Evolutionary conservation across 306 rosid genomes (phyloP).

Genomic region (Notholithocarpus densiflorus): DNA sequence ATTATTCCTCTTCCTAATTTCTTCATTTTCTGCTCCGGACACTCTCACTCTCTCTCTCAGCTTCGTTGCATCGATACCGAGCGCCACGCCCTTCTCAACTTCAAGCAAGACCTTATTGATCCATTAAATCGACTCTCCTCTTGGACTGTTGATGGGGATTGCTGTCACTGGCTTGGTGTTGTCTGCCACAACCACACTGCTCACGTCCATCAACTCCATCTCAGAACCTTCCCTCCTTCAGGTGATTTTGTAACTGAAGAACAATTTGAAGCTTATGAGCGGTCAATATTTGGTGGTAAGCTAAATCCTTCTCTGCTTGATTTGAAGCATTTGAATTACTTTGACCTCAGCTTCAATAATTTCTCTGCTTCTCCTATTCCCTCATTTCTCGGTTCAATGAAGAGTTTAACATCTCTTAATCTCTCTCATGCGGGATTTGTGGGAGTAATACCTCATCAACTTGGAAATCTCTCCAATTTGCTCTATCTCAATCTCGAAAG

Average conservation of each 20-base stretch:
- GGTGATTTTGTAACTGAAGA: fast-evolving
- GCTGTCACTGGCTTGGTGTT: no score
- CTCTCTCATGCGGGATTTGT: not conserved
- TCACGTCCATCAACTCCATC: no score
- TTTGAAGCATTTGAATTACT: not conserved
- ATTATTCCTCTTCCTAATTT: no score
- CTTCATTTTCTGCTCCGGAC: no score
- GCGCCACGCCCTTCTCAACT: no score
- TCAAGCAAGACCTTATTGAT: no score
- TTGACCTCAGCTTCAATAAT: conserved; percentile 3
- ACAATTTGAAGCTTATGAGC: not conserved
- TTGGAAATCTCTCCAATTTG: conserved; percentile 23
- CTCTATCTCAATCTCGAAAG: not conserved
- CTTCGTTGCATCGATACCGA: no score
- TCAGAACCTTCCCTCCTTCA: fast-evolving
- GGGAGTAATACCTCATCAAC: conserved; percentile 7
- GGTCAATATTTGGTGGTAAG: not conserved
- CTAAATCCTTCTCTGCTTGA: conserved; percentile 9
- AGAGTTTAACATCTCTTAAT: not conserved
- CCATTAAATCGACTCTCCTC: no score
- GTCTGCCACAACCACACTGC: no score
- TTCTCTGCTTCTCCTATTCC: conserved; percentile 5
- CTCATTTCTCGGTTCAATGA: conserved; percentile 11
- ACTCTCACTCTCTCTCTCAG: no score
- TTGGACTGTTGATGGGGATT: no score